Base-by-base conservation (phyloP, 2,329 filamentous ascomycete species). In the Beauveria medogensis region DNA sequence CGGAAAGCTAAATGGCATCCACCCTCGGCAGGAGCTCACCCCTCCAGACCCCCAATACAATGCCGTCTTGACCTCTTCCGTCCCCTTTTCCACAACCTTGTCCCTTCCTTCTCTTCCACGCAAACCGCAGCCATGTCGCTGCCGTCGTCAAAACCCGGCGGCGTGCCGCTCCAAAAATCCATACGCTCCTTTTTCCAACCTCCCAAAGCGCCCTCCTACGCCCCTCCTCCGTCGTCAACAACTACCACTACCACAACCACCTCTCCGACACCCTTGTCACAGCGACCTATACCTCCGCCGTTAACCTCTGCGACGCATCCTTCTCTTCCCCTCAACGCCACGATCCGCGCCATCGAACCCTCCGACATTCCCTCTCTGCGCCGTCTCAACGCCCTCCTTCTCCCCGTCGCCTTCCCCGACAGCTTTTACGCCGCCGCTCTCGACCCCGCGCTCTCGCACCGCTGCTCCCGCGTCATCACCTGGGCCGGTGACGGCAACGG, bases 311-410 rank as follows among this genome's bases (percentile, higher is more conserved):
- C 70, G 53, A 56, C 72, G n/a, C 44, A 46, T 69, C 30, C 75
- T 67, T 51, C 69, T 69, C 55, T 80, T 65, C 69, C 78, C 72
- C 72, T 72, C 16, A 76, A 82, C 69, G 82, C 83, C 22, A 72
- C 73, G 62, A 82, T 88, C 68, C 78, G 79, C 6, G 74, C 75
- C 58, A 73, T 86, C 57, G 72, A 75, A 1, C 71, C 76, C 50
- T 68, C 74, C 51, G 83, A 88, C 71, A 72, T 87, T 61, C 74
- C 81, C 61, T 78, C 82, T 50, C 77, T 89, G 6, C 83, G 82
- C 44, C 82, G 85, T 66, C 86, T 89, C 71, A 87, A 87, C 72
- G 75, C 82, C 50, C 80, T 88, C 55, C 80, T 88, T 57, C 82
- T 89, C 1, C 83, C 82, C 55, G 82, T 88, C 62, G 75, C 77